phyloP scores from a whole-genome alignment of 352 stramenopile species.

The Phytophthora tubulina region DNA sequence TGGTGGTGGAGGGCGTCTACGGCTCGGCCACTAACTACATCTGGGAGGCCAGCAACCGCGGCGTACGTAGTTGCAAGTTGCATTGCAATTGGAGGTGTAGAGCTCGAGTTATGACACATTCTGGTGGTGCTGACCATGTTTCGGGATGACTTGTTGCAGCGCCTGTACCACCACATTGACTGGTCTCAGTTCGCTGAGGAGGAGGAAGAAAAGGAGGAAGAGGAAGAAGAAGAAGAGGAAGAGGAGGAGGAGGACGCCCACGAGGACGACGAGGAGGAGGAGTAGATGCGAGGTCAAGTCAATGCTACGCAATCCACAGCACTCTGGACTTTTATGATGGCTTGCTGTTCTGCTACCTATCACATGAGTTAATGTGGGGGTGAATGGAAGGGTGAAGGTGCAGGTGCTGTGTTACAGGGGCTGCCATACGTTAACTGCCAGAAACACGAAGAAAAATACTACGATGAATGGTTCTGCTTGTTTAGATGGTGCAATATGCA shows the following conservation, averaged over 20 bases:
- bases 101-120: conserved; percentile 28
- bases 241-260: conserved; percentile 49
- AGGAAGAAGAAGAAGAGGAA: conserved; percentile 41
- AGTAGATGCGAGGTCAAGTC: conserved; percentile 30
- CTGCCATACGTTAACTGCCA: conserved; percentile 32
- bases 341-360: conserved; percentile 6
- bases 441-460: conserved; percentile 49
- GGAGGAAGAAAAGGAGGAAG: conserved; percentile 83
- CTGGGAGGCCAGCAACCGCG: conserved; percentile 87
- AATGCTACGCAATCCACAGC: conserved; percentile 26
- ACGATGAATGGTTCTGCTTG: conserved; percentile 15
- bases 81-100: not conserved
- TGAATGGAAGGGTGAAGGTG: not conserved
- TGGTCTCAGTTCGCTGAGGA: conserved; percentile 89
- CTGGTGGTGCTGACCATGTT: conserved; percentile 45
- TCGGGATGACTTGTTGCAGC: conserved; percentile 40
- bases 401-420: conserved; percentile 5
- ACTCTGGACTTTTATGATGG: not conserved
- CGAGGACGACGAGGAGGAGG: conserved; percentile 47
- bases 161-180: conserved; percentile 91
- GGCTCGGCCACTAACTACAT: conserved; percentile 76
- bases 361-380: conserved; percentile 20
- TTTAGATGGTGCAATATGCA: conserved; percentile 1
- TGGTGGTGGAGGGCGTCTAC: conserved; percentile 82
- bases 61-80: conserved; percentile 55